Evolutionary conservation across 1,139 yeast species (phyloP).

Genomic region (Pichia sp.): DNA sequence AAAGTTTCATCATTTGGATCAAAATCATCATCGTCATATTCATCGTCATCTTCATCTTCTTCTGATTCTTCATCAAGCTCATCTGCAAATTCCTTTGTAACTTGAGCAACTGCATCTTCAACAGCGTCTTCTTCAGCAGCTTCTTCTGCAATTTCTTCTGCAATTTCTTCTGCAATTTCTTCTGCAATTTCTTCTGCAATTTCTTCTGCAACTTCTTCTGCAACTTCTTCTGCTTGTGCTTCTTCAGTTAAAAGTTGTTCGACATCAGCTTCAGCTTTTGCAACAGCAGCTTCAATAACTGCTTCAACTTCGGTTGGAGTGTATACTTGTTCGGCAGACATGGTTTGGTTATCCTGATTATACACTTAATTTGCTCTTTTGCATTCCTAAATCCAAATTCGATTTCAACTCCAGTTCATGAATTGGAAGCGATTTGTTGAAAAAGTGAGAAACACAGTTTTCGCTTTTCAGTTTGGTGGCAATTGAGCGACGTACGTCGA

Average conservation of each 20-base stretch:
- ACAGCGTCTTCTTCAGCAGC: slow-evolving; percentile 12
- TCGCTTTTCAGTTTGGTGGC: no score
- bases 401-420: not conserved
- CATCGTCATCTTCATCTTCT: slow-evolving; percentile 22
- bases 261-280: slow-evolving; percentile 5
- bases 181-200: slow-evolving; percentile 8
- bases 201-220: slow-evolving; percentile 9
- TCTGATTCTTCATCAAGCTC: slow-evolving; percentile 8
- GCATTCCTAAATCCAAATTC: not conserved
- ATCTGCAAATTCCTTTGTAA: slow-evolving; percentile 8
- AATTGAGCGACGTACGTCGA: not conserved
- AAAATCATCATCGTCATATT: slow-evolving; percentile 52
- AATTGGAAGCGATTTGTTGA: not conserved
- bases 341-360: not conserved
- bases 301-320: slow-evolving; percentile 10
- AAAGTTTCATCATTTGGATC: slow-evolving; percentile 79
- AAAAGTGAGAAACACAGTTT: not conserved
- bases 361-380: not conserved
- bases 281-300: slow-evolving; percentile 7
- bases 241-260: slow-evolving; percentile 6
- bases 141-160: slow-evolving; percentile 4
- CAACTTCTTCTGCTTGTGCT: slow-evolving; percentile 7
- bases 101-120: slow-evolving; percentile 8
- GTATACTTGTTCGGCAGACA: slow-evolving; percentile 6
- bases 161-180: slow-evolving; percentile 6